A percentile compares a stretch with the other conserved stretches of the same genome.
phyloP scores from a whole-genome alignment of 768 basidiomycete species.

The Tulasnella sp. region DNA sequence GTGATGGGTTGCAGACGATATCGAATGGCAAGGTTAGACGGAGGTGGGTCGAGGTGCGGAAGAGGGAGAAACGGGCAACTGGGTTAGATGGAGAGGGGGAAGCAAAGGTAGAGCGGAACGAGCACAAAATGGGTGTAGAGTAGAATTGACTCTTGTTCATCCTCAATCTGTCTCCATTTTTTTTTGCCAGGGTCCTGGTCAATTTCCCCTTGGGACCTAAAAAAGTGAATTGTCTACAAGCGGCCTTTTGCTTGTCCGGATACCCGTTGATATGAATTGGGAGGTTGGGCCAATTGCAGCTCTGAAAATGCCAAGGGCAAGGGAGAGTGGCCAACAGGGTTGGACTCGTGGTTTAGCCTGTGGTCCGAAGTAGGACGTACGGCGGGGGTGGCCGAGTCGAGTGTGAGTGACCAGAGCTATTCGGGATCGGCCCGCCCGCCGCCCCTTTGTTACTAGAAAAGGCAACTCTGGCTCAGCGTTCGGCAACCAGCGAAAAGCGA shows the following conservation, averaged over 20 bases:
- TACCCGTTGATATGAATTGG: constrained; percentile 4
- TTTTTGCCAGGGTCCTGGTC: background rate
- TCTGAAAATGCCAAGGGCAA: background rate
- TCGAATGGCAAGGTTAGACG: background rate
- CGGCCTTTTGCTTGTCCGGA: background rate
- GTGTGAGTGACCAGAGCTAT: background rate
- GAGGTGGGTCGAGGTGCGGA: constrained; percentile 1
- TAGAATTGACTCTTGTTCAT: constrained; percentile 18
- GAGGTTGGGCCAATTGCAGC: background rate
- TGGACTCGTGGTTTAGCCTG: background rate
- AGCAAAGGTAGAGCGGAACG: background rate
- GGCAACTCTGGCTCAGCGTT: background rate
- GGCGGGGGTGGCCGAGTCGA: background rate
- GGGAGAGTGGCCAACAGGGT: background rate
- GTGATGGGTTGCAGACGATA: background rate
- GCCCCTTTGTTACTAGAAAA: constrained; percentile 7
- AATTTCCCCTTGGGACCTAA: constrained; percentile 2
- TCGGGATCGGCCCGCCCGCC: background rate
- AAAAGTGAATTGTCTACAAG: background rate
- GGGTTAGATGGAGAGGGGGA: background rate
- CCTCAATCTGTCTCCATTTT: background rate
- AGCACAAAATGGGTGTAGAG: background rate
- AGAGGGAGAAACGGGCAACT: background rate
- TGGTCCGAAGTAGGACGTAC: background rate
- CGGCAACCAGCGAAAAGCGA: constrained; percentile 6